Evolutionary conservation across 2,329 filamentous ascomycete species (phyloP), one percentile per base, ranked within the genome.

Genomic region (Talaromyces sp.): DNA sequence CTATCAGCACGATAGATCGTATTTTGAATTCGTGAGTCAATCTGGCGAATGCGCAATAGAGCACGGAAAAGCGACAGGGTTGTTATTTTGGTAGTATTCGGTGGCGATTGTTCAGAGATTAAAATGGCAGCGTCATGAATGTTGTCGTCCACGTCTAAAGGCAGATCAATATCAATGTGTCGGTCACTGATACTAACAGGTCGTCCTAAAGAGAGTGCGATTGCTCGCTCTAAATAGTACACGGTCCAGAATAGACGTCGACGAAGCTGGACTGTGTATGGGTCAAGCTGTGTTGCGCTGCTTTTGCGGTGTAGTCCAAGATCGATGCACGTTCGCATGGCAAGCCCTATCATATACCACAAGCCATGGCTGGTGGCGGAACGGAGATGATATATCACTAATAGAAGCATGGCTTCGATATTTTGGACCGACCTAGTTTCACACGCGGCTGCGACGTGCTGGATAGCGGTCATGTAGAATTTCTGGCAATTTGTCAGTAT

Each of bases 311-410:
- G 83, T 31, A 85, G 74, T 5, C 83, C 83, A 2, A 85, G 75
- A 65, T 84, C 83, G 58, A 85, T 83, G 62, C 81, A 81, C 7
- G 81, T 84, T 47, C 82, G 79, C 81, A 85, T 84, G 1, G 83
- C 82, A 19, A 85, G 75, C 13, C 83, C 83, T 49, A 84, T 82
- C 78, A 85, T 82, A 69, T 84, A 84, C 83, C 82, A 85, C 58
- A 85, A 77, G 8, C 82, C 83, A 65, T 82, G 81, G 36, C 81
- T 82, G 0, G 82, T 83, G 10, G 81, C 78, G 1, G 81, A 83
- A 7, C 83, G 78, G 2, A 85, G 74, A 69, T 85, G 83, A 67
- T 84, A 85, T 3, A 85, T 72, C 2, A 84, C 81, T 3, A 84
- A 72, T 15, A 85, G 74, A 0, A 81, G 77, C 80, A 84, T 85